phyloP scores from a whole-genome alignment of 345 rosid species.

The Syzygium jambos region DNA sequence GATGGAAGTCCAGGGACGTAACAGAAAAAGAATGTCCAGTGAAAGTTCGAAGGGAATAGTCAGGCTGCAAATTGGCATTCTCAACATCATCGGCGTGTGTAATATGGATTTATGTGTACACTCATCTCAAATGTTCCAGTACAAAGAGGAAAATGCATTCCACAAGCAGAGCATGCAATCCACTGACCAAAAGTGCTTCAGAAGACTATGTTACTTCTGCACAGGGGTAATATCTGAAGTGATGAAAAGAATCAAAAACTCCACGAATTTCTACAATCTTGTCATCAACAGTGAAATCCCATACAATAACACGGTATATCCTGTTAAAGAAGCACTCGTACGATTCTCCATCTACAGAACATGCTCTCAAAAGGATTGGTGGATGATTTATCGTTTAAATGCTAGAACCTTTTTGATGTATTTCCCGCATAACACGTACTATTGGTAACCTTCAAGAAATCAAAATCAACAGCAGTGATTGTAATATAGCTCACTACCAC shows the following conservation, averaged over 20 bases:
- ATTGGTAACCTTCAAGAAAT: neutral
- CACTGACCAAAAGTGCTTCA: neutral
- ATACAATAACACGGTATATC: neutral
- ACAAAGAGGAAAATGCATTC: neutral
- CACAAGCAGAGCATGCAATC: neutral
- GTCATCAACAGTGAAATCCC: neutral
- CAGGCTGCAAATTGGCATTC: slow-evolving; percentile 33
- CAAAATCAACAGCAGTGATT: neutral
- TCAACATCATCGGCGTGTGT: neutral
- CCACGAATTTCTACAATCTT: neutral
- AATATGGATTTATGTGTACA: neutral
- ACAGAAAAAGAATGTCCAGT: slow-evolving; percentile 53
- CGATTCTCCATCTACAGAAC: neutral
- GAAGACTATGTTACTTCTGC: neutral
- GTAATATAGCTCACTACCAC: neutral
- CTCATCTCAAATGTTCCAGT: neutral
- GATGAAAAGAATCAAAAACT: neutral
- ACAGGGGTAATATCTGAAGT: neutral
- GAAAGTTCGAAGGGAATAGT: slow-evolving; percentile 41
- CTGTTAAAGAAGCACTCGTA: neutral
- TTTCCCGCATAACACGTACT: neutral
- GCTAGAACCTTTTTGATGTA: neutral
- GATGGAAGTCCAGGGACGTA: slow-evolving; percentile 70
- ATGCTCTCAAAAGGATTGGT: neutral
- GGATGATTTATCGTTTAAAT: neutral